Base-by-base conservation (phyloP, 345 rosid species). In the Linum usitatissimum region DNA sequence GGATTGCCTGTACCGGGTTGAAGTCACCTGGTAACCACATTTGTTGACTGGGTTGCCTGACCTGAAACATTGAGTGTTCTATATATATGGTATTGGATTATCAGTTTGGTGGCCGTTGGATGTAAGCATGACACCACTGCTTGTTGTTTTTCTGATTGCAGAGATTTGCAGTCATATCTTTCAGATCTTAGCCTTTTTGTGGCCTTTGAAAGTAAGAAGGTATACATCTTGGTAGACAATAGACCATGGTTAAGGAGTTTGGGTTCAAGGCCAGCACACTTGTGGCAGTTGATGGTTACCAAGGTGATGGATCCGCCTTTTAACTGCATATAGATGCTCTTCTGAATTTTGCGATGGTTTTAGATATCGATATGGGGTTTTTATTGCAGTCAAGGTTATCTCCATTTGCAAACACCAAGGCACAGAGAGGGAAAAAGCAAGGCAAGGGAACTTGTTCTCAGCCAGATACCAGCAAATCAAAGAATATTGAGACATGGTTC, bases 281-380 rank as follows among this genome's bases (percentile, higher is more conserved):
- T 90, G 58, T 94, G 97, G 99, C 99, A 94, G 69, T 76, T 90
- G 18, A 88, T 94, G 97, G 97, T 94, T 53, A 94, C 99, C 65
- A 94, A 94, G 96, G 97, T 94, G 76, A 64, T 60, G 45, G 55
- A 66, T 67, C 15, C 30, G 21, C n/a, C 17, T 36, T 61, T 36
- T 56, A 18, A 15, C 15, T 57, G 4, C 18, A 18, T 5, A 17
- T 18, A 12, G 1, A 19, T 39, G 23, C 51, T 45, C 15, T 45
- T 10, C 51, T 15, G 17, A 1, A 45, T 3, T 45, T 15, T 17
- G 7, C 10, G 51, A 45, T 45, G 51, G 51, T 45, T 45, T 45
- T 15, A 45, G 51, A 3, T 45, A 9, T 5, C 60, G 10, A 21
- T 61, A 30, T 14, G 18, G 55, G 60, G 30, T 75, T 67, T 48